These are phyloP conservation scores for Bryum argenteum DNA, from an alignment of 225 moss, liverwort and hornwort genomes.

Conservation along the genomic window DNA sequence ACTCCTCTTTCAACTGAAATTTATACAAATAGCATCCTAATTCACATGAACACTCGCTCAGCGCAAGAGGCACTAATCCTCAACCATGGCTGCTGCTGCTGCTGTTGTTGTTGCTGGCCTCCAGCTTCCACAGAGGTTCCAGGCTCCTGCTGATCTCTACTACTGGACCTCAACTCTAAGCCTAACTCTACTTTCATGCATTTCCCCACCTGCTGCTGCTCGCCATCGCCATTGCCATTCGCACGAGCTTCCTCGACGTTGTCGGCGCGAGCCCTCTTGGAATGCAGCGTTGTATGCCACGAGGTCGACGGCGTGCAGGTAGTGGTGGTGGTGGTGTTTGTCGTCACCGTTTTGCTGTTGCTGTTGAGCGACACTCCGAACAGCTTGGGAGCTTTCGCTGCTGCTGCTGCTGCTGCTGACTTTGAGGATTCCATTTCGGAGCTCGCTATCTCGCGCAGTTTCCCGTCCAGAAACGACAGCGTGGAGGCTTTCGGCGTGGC, in stretches of 20 bases:
- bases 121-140: not conserved
- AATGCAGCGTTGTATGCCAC: not conserved
- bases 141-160: constrained; percentile 14
- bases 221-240: constrained; percentile 11
- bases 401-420: not conserved
- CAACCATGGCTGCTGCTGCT: constrained; percentile 40
- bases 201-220: constrained; percentile 36
- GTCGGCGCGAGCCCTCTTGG: too few relatives aligned
- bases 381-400: constrained; percentile 36
- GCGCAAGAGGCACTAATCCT: constrained; percentile 47
- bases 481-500: constrained; percentile 58
- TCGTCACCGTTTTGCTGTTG: not conserved
- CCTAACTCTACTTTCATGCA: constrained; percentile 58
- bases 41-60: constrained; percentile 60
- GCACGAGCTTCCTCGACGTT: too few relatives aligned
- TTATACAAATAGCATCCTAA: constrained; percentile 23
- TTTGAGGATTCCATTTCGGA: constrained; percentile 24
- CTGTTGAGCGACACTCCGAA: constrained; percentile 56
- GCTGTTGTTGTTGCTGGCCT: not conserved
- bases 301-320: not conserved
- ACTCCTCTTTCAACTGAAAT: not conserved
- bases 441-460: constrained; percentile 54
- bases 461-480: constrained; percentile 53
- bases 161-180: constrained; percentile 37
- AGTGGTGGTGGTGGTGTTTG: not conserved